Percentiles rank a stretch among this genome's conserved stretches.
Evolutionary conservation across 345 rosid genomes (phyloP).

Genomic region (Pseudoturritis turrita): DNA sequence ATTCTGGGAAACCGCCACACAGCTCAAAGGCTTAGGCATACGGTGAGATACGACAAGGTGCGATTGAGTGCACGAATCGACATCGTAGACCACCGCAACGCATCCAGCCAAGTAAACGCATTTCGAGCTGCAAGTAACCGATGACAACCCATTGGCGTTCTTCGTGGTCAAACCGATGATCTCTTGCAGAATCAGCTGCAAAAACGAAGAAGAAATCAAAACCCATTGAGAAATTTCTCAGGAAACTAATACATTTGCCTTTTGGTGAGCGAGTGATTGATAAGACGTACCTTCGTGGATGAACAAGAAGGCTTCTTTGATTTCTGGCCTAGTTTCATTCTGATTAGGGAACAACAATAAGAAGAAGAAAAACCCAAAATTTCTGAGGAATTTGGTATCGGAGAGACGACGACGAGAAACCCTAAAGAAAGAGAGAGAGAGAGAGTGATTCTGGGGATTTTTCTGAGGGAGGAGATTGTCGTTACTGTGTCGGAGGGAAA

Average conservation of each 20-base stretch:
- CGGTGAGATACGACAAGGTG: slow-evolving; percentile 63
- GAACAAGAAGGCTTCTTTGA: slow-evolving; percentile 47
- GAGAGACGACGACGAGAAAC: slow-evolving; percentile 7
- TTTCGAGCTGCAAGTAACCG: slow-evolving; percentile 34
- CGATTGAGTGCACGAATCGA: slow-evolving; percentile 47
- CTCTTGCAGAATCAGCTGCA: slow-evolving; percentile 57
- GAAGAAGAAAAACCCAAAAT: neutral
- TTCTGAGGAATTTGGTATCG: neutral
- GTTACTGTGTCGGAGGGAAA: slow-evolving; percentile 27
- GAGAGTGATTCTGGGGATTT: slow-evolving; percentile 9
- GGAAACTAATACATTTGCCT: too few species aligned
- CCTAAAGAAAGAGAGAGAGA: slow-evolving; percentile 22
- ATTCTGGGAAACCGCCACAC: slow-evolving; percentile 56
- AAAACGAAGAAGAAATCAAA: neutral
- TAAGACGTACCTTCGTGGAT: slow-evolving; percentile 45
- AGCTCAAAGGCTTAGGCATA: slow-evolving; percentile 55
- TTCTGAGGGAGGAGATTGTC: neutral
- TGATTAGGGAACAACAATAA: neutral
- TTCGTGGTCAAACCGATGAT: slow-evolving; percentile 63
- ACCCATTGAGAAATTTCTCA: neutral
- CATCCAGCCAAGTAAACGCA: slow-evolving; percentile 78
- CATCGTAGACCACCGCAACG: slow-evolving; percentile 62
- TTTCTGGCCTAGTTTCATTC: slow-evolving; percentile 49
- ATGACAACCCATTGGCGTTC: slow-evolving; percentile 64
- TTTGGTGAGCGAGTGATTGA: slow-evolving; percentile 1